Percentiles rank a stretch among this genome's conserved stretches.
Conservation (phyloP, 495 filamentous ascomycete genomes). For the Penicillium roqueforti region DNA sequence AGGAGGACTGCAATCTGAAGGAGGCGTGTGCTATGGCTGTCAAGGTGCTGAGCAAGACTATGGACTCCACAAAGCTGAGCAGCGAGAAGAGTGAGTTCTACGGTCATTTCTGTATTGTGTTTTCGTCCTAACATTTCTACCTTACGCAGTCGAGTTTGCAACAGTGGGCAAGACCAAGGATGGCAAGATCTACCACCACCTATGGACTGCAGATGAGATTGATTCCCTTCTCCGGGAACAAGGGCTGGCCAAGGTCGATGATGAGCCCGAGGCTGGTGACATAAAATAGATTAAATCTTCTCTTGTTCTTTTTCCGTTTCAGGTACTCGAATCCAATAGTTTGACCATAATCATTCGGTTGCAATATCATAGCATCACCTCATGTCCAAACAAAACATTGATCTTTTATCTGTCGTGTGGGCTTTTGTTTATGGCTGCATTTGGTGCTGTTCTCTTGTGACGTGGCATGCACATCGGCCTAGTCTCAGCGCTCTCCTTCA, state of each 20-base stretch:
- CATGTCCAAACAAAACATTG: neutral
- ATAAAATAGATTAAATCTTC: constrained; percentile 42
- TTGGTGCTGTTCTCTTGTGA: constrained; percentile 32
- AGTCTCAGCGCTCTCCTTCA: constrained; percentile 22
- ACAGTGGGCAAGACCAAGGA: constrained; percentile 93
- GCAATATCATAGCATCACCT: constrained; percentile 8
- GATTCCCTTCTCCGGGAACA: constrained; percentile 91
- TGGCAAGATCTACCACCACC: constrained; percentile 94
- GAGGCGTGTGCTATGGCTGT: constrained; percentile 97
- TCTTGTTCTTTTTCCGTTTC: constrained; percentile 19
- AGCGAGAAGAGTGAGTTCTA: constrained; percentile 87
- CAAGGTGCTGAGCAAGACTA: constrained; percentile 99
- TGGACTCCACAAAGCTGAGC: constrained; percentile 98
- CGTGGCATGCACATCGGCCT: constrained; percentile 36
- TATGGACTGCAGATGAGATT: constrained; percentile 98
- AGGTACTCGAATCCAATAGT: constrained; percentile 23
- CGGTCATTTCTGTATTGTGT: neutral
- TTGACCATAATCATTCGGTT: constrained; percentile 22
- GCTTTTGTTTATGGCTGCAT: constrained; percentile 21
- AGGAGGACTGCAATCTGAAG: constrained; percentile 92
- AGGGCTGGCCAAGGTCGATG: constrained; percentile 84
- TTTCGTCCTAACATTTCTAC: constrained; percentile 27
- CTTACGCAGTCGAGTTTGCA: constrained; percentile 84
- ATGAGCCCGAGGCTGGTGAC: constrained; percentile 63
- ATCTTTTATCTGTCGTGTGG: neutral